Evolutionary conservation across 179 eudicot species (phyloP), one percentile per base, ranked within the genome.

Genomic region (Kewa caespitosa): DNA sequence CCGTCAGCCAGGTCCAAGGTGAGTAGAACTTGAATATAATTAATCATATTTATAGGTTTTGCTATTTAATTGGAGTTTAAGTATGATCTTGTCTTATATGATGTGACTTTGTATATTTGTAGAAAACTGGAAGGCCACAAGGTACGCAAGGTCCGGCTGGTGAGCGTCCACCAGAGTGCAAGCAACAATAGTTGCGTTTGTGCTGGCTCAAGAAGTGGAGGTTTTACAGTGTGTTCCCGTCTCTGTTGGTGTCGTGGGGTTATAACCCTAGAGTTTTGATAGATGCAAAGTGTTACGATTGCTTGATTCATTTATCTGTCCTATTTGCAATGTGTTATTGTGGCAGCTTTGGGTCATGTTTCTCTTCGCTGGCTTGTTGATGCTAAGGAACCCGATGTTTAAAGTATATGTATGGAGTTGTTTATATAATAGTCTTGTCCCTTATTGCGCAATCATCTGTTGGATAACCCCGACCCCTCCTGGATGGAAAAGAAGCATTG

Each of bases 161-260:
- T 28, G 86, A 84, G 66, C 80, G 82, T 0, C 89, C 89, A n/a
- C 84, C 86, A 10, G 89, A 86, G 80, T 86, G 89, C 83, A 86
- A 86, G 80, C 88, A 85, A 41, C 88, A 85, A 54, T 85, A 85
- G 75, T 39, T 39, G 6, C 41, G 32, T 33, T 59, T 8, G 36
- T 14, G 11, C 61, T 55, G 61, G 64, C 64, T 59, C 34, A 59
- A 59, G 64, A 30, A 30, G 31, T 59, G 17, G 34, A 59, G 39
- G 13, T 23, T 34, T 33, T 5, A 33, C 37, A 55, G 67, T 8
- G 38, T 25, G 31, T 54, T 12, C n/a, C 28, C 4, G 36, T 60
- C 38, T 20, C 15, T 71, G 46, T 36, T 15, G 36, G 64, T 54
- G 39, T 54, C 30, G 1, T 34, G 25, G 13, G 32, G 34, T 30